Percentiles rank a stretch among this genome's conserved stretches.
Evolutionary conservation across 768 basidiomycete species (phyloP).

Genomic region (Tylopilus rubrobrunneus): DNA sequence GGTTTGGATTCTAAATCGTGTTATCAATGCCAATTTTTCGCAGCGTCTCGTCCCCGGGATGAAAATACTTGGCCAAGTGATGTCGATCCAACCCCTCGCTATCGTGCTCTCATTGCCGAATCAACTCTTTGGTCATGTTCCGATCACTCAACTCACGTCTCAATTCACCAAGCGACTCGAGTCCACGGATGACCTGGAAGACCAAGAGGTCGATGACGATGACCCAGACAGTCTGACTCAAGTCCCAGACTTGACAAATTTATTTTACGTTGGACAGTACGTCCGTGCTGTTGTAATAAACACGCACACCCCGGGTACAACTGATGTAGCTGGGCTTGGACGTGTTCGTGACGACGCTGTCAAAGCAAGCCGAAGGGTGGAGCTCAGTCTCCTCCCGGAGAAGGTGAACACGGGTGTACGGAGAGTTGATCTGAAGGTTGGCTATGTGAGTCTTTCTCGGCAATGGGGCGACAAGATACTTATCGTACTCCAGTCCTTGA

Average conservation of each 20-base stretch:
- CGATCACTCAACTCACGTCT: slow-evolving; percentile 86
- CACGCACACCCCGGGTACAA: slow-evolving; percentile 64
- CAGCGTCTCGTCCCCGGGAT: slow-evolving; percentile 81
- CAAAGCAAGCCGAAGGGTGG: slow-evolving; percentile 72
- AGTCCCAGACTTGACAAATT: slow-evolving; percentile 66
- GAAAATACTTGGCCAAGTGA: slow-evolving; percentile 84
- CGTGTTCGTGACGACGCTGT: slow-evolving; percentile 64
- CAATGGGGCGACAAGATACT: slow-evolving; percentile 1
- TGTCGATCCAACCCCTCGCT: slow-evolving; percentile 82
- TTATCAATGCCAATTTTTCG: slow-evolving; percentile 4
- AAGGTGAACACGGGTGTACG: slow-evolving; percentile 79
- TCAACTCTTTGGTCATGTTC: slow-evolving; percentile 89
- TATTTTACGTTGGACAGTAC: slow-evolving; percentile 86
- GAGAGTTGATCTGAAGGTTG: slow-evolving; percentile 70
- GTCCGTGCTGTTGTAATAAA: slow-evolving; percentile 72
- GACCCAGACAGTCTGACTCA: slow-evolving; percentile 30
- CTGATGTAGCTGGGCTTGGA: slow-evolving; percentile 52
- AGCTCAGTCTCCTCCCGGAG: slow-evolving; percentile 79
- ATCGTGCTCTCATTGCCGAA: slow-evolving; percentile 93
- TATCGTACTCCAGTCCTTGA: slow-evolving; percentile 51
- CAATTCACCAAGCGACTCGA: slow-evolving; percentile 75
- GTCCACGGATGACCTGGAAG: slow-evolving; percentile 49
- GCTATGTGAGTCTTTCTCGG: slow-evolving; percentile 56
- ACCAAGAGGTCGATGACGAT: slow-evolving; percentile 43
- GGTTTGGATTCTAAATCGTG: slow-evolving; percentile 6